Evolutionary conservation across 345 rosid genomes (phyloP).

Genomic region (Hevea brasiliensis): DNA sequence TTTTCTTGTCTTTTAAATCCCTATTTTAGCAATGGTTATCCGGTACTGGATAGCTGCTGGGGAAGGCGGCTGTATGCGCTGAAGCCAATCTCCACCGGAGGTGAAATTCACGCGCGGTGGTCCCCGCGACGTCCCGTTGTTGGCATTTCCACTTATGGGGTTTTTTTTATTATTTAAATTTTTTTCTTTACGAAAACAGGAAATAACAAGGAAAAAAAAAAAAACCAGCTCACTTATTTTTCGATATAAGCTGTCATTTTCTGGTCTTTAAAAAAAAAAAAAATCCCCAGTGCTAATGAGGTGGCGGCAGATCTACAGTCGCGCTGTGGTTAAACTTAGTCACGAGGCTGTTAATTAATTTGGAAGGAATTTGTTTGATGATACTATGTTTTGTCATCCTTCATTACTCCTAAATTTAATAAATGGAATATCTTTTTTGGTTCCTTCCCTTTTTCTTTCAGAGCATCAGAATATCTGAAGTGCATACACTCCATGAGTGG

Average conservation of each 20-base stretch:
- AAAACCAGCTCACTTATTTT: constrained; percentile 37
- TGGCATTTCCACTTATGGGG: background rate
- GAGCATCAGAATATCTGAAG: too few species aligned
- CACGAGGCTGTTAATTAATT: background rate
- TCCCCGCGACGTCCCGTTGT: background rate
- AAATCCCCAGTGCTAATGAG: constrained; percentile 32
- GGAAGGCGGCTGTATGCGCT: background rate
- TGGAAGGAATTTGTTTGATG: background rate
- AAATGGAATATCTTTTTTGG: too few species aligned
- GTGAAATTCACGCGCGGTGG: constrained; percentile 12
- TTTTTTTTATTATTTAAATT: constrained; percentile 3
- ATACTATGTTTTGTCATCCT: background rate
- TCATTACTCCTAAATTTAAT: background rate
- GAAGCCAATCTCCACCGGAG: constrained; percentile 12
- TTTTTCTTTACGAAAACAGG: constrained; percentile 5
- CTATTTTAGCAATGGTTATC: background rate
- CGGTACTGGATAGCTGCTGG: background rate
- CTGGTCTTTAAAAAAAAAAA: constrained; percentile 21
- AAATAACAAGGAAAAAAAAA: constrained; percentile 40
- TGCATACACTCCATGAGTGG: too few species aligned
- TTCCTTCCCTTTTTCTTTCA: too few species aligned
- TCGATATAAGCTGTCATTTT: constrained; percentile 43
- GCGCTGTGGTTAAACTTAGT: background rate
- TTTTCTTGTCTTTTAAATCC: background rate
- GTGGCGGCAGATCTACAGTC: constrained; percentile 42